Base-by-base conservation (phyloP, 176 grass and related monocot genomes). In the Hyparrhenia diplandra region DNA sequence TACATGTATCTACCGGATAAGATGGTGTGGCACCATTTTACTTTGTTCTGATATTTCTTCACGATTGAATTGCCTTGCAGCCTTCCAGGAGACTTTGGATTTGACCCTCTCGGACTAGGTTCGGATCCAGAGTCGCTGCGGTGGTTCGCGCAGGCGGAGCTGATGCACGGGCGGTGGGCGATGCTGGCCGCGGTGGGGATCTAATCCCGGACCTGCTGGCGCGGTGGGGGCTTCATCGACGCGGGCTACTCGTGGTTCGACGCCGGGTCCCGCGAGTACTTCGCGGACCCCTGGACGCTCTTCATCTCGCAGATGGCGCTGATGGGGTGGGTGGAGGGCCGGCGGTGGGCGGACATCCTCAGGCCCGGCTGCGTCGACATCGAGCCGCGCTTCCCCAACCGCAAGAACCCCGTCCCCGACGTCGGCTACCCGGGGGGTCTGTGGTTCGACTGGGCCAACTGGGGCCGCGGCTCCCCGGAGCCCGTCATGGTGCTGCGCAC, bases 401-500 rank as follows among this genome's bases (percentile, higher is more conserved):
- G 83, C 24, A 88, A 91, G 81, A 92, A 81, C 71, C 95, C 90
- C 0, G 87, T 86, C 31, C 89, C 91, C 3, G 95, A 98, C 41
- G 95, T 98, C 0, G 92, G 92, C 1, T 98, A 98, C 64, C 95
- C 95, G 1, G 95, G 92, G 1, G 95, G 95, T 13, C 36, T 98
- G 9, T 98, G 90, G 88, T 98, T 98, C 75, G 95, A 98, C 80
- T 94, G 89, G 73, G 87, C 78, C 80, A 92, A 90, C 85, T 98
- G 92, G 95, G 95, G 95, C 24, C 80, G 95, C 4, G 95, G 95
- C 0, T 94, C 95, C 21, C 95, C 95, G 35, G 89, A 94, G 62
- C 95, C 95, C 31, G 95, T 94, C 71, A 98, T 98, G 95, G 90
- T 90, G 86, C 81, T 98, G 45, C 89, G 95, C 72, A 97, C 94